Evolutionary conservation across 305 asterid genomes (phyloP).

Genomic region (Fraxinus paxiana): DNA sequence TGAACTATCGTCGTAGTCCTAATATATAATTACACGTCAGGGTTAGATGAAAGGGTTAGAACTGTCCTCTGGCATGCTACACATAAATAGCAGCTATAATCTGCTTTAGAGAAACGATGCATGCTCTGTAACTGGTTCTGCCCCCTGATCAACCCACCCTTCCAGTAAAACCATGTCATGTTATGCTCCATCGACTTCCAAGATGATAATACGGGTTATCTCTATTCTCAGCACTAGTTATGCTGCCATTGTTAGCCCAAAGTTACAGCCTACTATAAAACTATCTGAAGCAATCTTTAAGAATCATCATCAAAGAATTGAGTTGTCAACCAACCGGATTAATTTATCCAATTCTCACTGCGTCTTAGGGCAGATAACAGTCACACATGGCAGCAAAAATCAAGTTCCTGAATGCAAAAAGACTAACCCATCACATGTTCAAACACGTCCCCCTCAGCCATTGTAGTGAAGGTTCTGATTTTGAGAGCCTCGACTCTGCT

Average conservation of each 20-base stretch:
- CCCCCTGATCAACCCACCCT: constrained; percentile 35
- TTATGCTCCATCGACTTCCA: constrained; percentile 28
- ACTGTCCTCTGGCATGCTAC: constrained; percentile 33
- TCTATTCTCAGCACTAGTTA: constrained; percentile 36
- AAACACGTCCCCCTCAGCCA: constrained; percentile 39
- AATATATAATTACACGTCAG: constrained; percentile 36
- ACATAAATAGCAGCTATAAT: constrained; percentile 22
- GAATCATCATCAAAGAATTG: constrained; percentile 23
- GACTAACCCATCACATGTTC: constrained; percentile 32
- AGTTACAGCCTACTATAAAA: constrained; percentile 23
- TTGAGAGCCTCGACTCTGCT: constrained; percentile 69
- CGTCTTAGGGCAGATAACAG: constrained; percentile 33
- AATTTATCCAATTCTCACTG: constrained; percentile 32
- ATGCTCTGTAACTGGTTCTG: constrained; percentile 17
- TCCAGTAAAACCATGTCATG: constrained; percentile 32
- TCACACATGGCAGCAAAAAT: constrained; percentile 45
- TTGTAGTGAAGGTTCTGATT: constrained; percentile 73
- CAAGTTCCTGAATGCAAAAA: constrained; percentile 52
- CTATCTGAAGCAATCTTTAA: constrained; percentile 26
- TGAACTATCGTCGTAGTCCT: too few relatives aligned
- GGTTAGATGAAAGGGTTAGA: constrained; percentile 31
- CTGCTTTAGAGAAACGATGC: constrained; percentile 18
- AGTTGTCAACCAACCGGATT: constrained; percentile 27
- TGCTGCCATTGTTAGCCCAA: constrained; percentile 33
- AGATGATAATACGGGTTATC: constrained; percentile 29